phyloP scores from a whole-genome alignment of 495 filamentous ascomycete genomes.

The Aspergillus sclerotiicarbonarius region DNA sequence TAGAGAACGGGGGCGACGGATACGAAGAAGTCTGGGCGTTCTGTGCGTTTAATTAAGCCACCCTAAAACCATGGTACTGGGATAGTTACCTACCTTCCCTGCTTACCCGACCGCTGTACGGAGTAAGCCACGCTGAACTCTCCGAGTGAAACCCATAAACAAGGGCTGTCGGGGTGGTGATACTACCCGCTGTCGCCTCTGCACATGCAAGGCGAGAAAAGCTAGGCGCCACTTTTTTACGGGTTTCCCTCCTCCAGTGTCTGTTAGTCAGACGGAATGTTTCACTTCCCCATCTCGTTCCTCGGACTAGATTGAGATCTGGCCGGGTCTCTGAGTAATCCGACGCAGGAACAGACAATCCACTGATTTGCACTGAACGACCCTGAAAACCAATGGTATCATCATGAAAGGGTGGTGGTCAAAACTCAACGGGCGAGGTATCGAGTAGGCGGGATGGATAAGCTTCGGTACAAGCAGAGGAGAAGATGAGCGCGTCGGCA shows the following conservation, averaged over 20 bases:
- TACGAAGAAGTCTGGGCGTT: not conserved
- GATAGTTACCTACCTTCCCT: not conserved
- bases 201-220: slow-evolving; percentile 5
- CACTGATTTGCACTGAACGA: slow-evolving; percentile 10
- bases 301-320: slow-evolving; percentile 12
- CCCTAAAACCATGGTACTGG: not conserved
- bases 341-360: slow-evolving; percentile 19
- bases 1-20: not conserved
- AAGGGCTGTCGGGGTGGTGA: not conserved
- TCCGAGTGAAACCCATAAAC: not conserved
- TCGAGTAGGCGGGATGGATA: not conserved
- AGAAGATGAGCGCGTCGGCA: not conserved
- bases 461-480: not conserved
- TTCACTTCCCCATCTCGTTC: slow-evolving; percentile 8
- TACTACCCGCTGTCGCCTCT: not conserved
- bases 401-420: not conserved
- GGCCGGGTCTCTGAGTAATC: slow-evolving; percentile 11
- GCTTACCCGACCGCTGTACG: too few relatives aligned
- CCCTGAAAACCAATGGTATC: not conserved
- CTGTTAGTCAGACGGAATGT: slow-evolving; percentile 11
- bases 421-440: not conserved
- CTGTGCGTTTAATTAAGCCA: not conserved
- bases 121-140: not conserved
- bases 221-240: not conserved
- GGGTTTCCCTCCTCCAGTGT: not conserved